Base-by-base conservation (phyloP, 2,329 filamentous ascomycete genomes). In the Trichoderma semiorbis region DNA sequence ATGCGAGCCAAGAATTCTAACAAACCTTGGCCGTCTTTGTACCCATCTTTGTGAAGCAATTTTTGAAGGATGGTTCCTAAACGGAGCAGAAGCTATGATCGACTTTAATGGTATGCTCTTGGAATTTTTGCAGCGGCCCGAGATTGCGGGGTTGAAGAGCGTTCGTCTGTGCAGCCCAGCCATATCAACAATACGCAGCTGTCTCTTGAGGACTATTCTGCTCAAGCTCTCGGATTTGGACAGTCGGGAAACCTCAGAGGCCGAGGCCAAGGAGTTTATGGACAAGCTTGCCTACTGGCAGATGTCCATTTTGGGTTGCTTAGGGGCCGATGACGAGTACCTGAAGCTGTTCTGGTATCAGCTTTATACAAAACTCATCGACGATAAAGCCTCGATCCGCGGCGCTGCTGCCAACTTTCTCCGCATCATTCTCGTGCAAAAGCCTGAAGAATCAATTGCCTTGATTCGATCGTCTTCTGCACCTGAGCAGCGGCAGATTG, bases 1-100 rank as follows among this genome's bases (percentile, higher is more conserved):
- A 2, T 88, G 89, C 70, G 95, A 98, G 78, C 93, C 96, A 1
- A 90, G 92, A 73, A 88, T 97, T 1, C 84, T 99, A 64, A 95
- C 92, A 5, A 99, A 99, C 75, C 85, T 99, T 78, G 91, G 92
- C 1, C 89, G 94, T 14, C 92, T 98, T 74, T 90, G 91, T 36
- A 84, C 89, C 3, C 93, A 98, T 78, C 88, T 98, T 79, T 89
- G 92, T 0, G 96, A 99, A 79, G 93, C 94, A 7, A 91, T 97
- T 14, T 98, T 96, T 75, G 96, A 98, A 81, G 96, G 96, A 18
- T 98, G 95, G 93, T 98, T 98, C 78, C 89, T 98, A 74, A 92
- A 96, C 75, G 95, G 95, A 1, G 93, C 93, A 1, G 92, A 94
- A 76, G 87, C 90, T 5, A 88, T 96, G 75, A 87, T 98, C 36